These are phyloP conservation scores for Pholiota adiposa DNA, from an alignment of 1,284 basidiomycete species.

Conservation along the genomic window DNA sequence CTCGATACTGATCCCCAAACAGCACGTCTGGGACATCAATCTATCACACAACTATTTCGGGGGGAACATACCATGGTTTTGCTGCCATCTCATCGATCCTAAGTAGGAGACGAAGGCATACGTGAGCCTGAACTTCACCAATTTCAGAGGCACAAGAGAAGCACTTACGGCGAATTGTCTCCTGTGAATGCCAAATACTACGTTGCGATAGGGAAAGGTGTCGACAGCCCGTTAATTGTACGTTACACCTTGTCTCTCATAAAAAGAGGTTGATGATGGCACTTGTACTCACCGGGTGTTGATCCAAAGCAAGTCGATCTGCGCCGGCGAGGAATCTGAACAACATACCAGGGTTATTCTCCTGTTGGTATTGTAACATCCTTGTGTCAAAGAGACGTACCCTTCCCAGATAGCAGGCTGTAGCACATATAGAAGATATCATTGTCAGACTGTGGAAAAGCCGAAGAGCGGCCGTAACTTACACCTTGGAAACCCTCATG, in stretches of 20 bases:
- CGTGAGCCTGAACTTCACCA: slow-evolving; percentile 16
- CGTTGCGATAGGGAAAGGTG: slow-evolving; percentile 19
- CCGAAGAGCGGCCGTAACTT: slow-evolving; percentile 21
- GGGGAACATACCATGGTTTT: slow-evolving; percentile 53
- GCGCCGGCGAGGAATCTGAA: slow-evolving; percentile 66
- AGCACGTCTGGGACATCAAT: slow-evolving; percentile 19
- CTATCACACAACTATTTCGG: slow-evolving; percentile 17
- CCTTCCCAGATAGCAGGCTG: slow-evolving; percentile 47
- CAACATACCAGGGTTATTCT: background rate
- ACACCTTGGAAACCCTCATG: slow-evolving; percentile 80
- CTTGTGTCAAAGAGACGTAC: slow-evolving; percentile 27
- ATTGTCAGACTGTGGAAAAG: slow-evolving; percentile 10
- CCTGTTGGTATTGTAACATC: background rate
- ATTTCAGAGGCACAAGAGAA: slow-evolving; percentile 12
- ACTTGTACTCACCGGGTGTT: slow-evolving; percentile 53
- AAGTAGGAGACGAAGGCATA: slow-evolving; percentile 14
- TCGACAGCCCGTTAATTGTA: slow-evolving; percentile 40
- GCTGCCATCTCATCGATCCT: slow-evolving; percentile 40
- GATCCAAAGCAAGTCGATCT: slow-evolving; percentile 76
- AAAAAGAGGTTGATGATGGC: slow-evolving; percentile 3
- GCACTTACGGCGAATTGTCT: slow-evolving; percentile 39
- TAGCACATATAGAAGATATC: slow-evolving; percentile 10
- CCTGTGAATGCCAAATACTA: slow-evolving; percentile 48
- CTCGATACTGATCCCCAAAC: slow-evolving; percentile 21
- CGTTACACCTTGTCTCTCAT: slow-evolving; percentile 6